These are phyloP conservation scores for Platismatia glauca DNA, from an alignment of 495 filamentous ascomycete genomes.

Conservation along the genomic window DNA sequence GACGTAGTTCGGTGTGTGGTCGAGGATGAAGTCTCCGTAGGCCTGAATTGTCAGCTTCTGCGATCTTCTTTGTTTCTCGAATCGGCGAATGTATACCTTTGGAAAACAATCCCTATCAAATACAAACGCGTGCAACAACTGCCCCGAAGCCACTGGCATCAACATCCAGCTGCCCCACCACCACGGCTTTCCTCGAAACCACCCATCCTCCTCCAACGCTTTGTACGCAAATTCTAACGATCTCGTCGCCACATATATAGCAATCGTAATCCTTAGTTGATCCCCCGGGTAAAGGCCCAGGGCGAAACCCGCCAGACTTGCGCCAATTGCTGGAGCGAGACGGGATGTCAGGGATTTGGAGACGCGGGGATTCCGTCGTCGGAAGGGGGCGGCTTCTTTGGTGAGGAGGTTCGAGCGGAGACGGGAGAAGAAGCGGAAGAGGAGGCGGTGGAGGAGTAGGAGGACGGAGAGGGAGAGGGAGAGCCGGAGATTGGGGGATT, in stretches of 20 bases:
- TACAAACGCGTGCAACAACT: constrained; percentile 82
- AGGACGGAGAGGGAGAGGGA: constrained; percentile 75
- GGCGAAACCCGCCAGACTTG: constrained; percentile 73
- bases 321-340: constrained; percentile 79
- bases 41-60: constrained; percentile 31
- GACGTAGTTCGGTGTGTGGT: constrained; percentile 67
- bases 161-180: constrained; percentile 98
- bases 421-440: constrained; percentile 81
- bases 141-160: constrained; percentile 84
- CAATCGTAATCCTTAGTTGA: constrained; percentile 68
- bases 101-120: constrained; percentile 91
- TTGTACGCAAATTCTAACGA: constrained; percentile 86
- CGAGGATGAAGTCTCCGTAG: constrained; percentile 66
- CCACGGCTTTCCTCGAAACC: constrained; percentile 63
- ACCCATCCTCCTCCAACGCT: constrained; percentile 67
- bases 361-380: constrained; percentile 69
- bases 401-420: constrained; percentile 70
- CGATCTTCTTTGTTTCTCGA: neutral
- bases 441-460: constrained; percentile 75
- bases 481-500: constrained; percentile 64
- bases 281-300: constrained; percentile 69
- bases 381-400: constrained; percentile 64
- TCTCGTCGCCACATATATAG: constrained; percentile 69
- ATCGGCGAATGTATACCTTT: constrained; percentile 29
- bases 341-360: constrained; percentile 65